Percentiles rank a stretch among this genome's conserved stretches.
Conservation (phyloP, 768 basidiomycete genomes). For the Mycena leptocephala region DNA sequence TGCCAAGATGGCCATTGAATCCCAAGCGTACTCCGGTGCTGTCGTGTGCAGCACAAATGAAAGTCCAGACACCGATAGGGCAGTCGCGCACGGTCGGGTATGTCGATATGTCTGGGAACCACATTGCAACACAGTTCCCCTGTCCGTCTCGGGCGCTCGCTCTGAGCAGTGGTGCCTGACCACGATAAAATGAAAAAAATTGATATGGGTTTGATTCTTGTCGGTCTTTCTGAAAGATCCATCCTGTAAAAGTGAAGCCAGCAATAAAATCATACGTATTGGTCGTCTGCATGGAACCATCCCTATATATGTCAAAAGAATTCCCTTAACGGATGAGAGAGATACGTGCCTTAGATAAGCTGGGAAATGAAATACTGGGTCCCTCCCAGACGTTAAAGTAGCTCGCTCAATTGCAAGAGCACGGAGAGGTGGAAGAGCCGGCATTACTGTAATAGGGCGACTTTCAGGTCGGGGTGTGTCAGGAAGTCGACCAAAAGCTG, state of each 20-base stretch:
- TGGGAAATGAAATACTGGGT: neutral
- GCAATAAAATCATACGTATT: neutral
- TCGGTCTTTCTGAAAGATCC: conserved; percentile 11
- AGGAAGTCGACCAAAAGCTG: conserved; percentile 1
- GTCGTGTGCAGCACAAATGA: conserved; percentile 2
- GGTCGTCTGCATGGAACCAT: neutral
- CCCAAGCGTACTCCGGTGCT: conserved; percentile 10
- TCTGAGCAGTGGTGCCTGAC: neutral
- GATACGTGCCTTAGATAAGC: conserved; percentile 1
- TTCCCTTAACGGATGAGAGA: neutral
- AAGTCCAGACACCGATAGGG: conserved; percentile 6
- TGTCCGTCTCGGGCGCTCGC: neutral
- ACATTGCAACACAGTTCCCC: neutral
- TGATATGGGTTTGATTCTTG: conserved; percentile 7
- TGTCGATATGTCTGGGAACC: neutral
- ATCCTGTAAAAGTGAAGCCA: conserved; percentile 9
- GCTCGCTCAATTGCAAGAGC: neutral
- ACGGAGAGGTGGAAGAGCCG: neutral
- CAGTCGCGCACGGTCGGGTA: neutral
- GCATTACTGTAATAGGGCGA: neutral
- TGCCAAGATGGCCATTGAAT: conserved; percentile 7
- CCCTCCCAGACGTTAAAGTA: neutral
- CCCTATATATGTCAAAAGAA: neutral
- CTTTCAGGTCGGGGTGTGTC: neutral
- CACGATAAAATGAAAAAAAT: conserved; percentile 2